These are phyloP conservation scores for Anacardium occidentale DNA, from an alignment of 345 rosid genomes.

Conservation along the genomic window DNA sequence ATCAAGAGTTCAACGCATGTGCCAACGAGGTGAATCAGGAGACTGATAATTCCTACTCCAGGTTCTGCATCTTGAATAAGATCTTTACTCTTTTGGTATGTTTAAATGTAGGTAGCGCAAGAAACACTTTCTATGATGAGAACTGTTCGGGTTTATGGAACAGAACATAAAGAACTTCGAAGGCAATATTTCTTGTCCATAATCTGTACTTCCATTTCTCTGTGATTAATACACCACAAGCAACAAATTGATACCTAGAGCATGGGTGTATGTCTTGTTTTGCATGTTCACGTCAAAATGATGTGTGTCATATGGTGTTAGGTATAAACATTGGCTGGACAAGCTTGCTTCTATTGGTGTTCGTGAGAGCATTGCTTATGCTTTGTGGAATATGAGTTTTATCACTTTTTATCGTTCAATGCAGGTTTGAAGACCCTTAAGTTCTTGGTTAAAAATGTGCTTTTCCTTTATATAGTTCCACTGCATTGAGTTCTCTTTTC, in stretches of 20 bases:
- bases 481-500: not conserved
- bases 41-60: slow-evolving; percentile 1
- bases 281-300: not conserved
- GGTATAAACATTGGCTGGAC: slow-evolving; percentile 51
- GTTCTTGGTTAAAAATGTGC: not conserved
- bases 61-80: slow-evolving; percentile 7
- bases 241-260: not conserved
- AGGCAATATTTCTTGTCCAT: slow-evolving; percentile 36
- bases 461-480: not conserved
- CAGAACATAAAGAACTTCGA: slow-evolving; percentile 46
- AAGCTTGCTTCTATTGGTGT: slow-evolving; percentile 36
- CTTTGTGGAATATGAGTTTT: slow-evolving; percentile 49
- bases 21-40: slow-evolving; percentile 41
- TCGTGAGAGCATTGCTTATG: slow-evolving; percentile 43
- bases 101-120: slow-evolving; percentile 43
- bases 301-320: slow-evolving; percentile 22
- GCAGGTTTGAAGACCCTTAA: slow-evolving; percentile 36
- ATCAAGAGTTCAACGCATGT: slow-evolving; percentile 45
- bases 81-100: slow-evolving; percentile 9
- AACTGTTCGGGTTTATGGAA: slow-evolving; percentile 45
- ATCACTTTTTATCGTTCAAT: slow-evolving; percentile 41
- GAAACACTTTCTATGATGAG: slow-evolving; percentile 48
- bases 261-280: not conserved
- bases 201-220: slow-evolving; percentile 2
- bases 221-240: slow-evolving; percentile 5